Evolutionary conservation across 495 filamentous ascomycete species (phyloP).

Genomic region (Lophiostoma macrostomum): DNA sequence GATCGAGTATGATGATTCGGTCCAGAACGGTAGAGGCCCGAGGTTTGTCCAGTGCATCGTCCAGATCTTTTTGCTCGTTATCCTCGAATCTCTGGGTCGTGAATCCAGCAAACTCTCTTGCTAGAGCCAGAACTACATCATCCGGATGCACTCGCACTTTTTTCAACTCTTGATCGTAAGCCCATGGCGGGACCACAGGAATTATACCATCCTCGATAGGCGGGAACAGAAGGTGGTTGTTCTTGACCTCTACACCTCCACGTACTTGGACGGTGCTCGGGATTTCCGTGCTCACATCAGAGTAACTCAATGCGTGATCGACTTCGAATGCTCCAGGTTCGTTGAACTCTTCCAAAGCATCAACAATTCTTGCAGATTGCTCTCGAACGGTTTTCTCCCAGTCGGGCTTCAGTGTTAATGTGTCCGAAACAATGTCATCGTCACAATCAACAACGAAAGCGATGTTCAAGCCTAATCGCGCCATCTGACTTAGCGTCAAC

Average conservation of each 20-base stretch:
- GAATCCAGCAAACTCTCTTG: slow-evolving; percentile 65
- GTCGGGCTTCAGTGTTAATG: slow-evolving; percentile 15
- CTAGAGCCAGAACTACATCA: slow-evolving; percentile 68
- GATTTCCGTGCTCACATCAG: slow-evolving; percentile 31
- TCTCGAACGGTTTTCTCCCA: slow-evolving; percentile 50
- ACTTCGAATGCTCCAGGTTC: slow-evolving; percentile 65
- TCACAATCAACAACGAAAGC: slow-evolving; percentile 78
- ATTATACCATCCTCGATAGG: slow-evolving; percentile 73
- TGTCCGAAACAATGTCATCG: slow-evolving; percentile 25
- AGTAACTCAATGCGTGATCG: slow-evolving; percentile 59
- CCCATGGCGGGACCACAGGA: slow-evolving; percentile 66
- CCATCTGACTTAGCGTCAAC: slow-evolving; percentile 77
- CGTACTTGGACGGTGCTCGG: slow-evolving; percentile 32
- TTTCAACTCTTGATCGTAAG: slow-evolving; percentile 57
- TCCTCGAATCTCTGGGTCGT: slow-evolving; percentile 4
- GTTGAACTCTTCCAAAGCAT: slow-evolving; percentile 65
- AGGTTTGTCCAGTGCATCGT: background rate
- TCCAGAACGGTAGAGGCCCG: slow-evolving; percentile 59
- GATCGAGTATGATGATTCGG: slow-evolving; percentile 85
- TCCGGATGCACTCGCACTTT: slow-evolving; percentile 57
- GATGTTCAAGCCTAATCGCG: slow-evolving; percentile 73
- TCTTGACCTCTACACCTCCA: slow-evolving; percentile 47
- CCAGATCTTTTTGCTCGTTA: slow-evolving; percentile 3
- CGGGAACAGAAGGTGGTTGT: slow-evolving; percentile 60
- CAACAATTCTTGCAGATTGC: slow-evolving; percentile 71